A percentile compares a stretch with the other conserved stretches of the same genome.
These are phyloP conservation scores for Dittrichia graveolens DNA, from an alignment of 129 eudicot species.

Conservation along the genomic window DNA sequence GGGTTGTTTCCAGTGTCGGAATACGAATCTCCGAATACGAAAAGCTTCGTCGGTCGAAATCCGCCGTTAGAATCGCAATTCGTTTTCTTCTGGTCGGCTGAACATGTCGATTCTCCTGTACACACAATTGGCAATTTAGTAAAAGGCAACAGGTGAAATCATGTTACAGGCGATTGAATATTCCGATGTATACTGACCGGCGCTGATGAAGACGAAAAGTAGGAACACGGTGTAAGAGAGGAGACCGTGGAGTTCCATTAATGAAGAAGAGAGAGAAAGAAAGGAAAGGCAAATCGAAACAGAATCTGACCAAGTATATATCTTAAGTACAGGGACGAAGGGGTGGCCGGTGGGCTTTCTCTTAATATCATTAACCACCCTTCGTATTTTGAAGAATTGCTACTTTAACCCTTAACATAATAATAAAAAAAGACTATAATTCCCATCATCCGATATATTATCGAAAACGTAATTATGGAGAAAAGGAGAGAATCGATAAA, in stretches of 20 bases:
- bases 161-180: background rate
- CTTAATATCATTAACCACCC: background rate
- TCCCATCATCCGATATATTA: too few species aligned
- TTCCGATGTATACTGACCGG: constrained; percentile 37
- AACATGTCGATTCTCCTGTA: constrained; percentile 28
- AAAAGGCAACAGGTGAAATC: background rate
- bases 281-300: background rate
- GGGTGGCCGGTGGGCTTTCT: background rate
- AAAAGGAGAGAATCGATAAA: too few species aligned
- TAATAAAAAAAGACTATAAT: too few species aligned
- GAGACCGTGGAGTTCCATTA: constrained; percentile 40
- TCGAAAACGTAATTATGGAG: too few species aligned
- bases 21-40: constrained; percentile 89
- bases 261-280: constrained; percentile 18
- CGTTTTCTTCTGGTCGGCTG: constrained; percentile 11
- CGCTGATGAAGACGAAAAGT: constrained; percentile 23
- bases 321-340: constrained; percentile 16
- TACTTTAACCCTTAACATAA: background rate
- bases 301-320: constrained; percentile 13
- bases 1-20: constrained; percentile 76
- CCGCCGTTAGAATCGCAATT: background rate
- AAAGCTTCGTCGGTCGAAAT: constrained; percentile 49
- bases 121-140: background rate
- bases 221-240: constrained; percentile 25
- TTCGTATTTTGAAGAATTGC: background rate